Evolutionary conservation across 2,329 filamentous ascomycete species (phyloP), one percentile per base, ranked within the genome.

Genomic region (Colletotrichum godetiae): DNA sequence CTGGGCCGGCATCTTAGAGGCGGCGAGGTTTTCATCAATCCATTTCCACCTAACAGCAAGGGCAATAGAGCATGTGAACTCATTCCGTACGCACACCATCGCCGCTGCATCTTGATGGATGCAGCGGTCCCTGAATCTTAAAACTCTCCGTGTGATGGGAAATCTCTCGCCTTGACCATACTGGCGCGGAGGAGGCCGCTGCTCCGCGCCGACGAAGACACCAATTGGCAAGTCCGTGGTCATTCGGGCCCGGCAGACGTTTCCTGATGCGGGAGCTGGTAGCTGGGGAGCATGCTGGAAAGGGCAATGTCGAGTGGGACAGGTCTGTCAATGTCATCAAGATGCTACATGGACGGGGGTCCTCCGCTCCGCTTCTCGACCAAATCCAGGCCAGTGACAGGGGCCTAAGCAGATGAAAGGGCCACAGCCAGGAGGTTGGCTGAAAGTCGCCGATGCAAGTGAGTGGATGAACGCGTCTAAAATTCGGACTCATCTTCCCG

Each of bases 401-500:
- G 68, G 63, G 15, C 53, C n/a, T 24, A n/a, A 24, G 15, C 22
- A 62, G 61, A 67, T 72, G 68, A 72, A 37, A 61, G 68, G 64
- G 37, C 49, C 57, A 58, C 46, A n/a, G 35, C 15, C 37, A 27
- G 24, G 29, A 61, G 31, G 24, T 12, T 29, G 55, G 35, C 37
- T 46, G 27, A 65, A 49, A 46, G 35, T 31, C 31, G 27, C 13
- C 12, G 68, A 60, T 2, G 13, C 24, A 12, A 56, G 31, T 60
- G 61, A 46, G 24, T 27, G 33, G 62, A 60, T 29, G 13, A 53
- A 52, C 37, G n/a, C 56, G 63, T 59, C 19, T 33, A 58, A 19
- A 15, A 24, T 27, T 19, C 7, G 19, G 13, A 31, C 5, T 60
- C 19, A 22, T 24, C 42, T n/a, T 15, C 31, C 31, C 2, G 27